phyloP scores from a whole-genome alignment of 441 rosid species.

The Kokia cookei region DNA sequence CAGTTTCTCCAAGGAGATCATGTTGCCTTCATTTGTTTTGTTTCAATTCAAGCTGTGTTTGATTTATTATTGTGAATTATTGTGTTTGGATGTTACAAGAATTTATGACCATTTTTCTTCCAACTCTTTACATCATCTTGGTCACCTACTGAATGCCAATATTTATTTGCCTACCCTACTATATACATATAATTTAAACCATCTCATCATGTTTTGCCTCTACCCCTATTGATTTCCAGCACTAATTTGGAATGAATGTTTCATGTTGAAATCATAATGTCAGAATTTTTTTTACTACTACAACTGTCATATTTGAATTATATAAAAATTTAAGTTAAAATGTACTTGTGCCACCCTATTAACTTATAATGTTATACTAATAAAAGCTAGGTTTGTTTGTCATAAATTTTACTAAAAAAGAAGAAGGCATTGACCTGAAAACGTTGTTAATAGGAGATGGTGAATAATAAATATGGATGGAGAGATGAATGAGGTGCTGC shows the following conservation, averaged over 20 bases:
- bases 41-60: neutral
- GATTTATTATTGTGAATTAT: neutral
- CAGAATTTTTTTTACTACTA: too few relatives aligned
- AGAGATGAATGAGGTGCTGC: neutral
- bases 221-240: neutral
- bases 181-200: neutral
- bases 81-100: neutral
- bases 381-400: too few relatives aligned
- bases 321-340: too few relatives aligned
- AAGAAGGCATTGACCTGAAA: too few relatives aligned
- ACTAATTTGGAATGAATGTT: neutral
- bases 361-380: too few relatives aligned
- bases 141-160: neutral
- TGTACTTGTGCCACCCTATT: too few relatives aligned
- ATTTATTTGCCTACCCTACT: neutral
- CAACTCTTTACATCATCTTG: neutral
- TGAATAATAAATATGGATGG: neutral
- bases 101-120: neutral
- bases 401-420: too few relatives aligned
- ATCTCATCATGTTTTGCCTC: neutral
- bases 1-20: neutral
- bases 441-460: too few relatives aligned
- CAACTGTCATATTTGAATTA: too few relatives aligned
- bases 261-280: too few relatives aligned
- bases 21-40: neutral